Evolutionary conservation across 2,329 filamentous ascomycete genomes (phyloP), one percentile per base, ranked within the genome.

Genomic region (Fusarium sp.): DNA sequence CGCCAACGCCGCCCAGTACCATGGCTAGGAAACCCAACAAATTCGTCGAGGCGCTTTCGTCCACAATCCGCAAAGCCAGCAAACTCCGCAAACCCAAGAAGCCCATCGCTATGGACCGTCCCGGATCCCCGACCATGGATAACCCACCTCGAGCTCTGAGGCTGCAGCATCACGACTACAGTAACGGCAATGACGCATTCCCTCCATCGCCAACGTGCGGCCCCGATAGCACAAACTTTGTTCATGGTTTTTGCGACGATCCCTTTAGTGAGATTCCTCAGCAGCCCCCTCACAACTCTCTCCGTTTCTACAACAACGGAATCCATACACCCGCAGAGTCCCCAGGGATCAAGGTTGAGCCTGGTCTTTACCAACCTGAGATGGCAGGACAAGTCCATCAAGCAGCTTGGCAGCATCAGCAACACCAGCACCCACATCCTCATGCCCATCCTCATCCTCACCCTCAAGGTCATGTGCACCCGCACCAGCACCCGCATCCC

Each of bases 1-100:
- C 76, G 44, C 76, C 76, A 26, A 75, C 74, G 23, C 76, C 75
- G n/a, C 74, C 75, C 12, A 76, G 60, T 20, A 75, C 73, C 23
- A 67, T 54, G 19, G 62, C 57, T 26, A 75, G 76, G 51, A 79
- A 76, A 67, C 70, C 76, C 26, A 81, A 79, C 65, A 80, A 76
- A 63, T 77, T 82, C 52, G 77, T 81, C 63, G 77, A 81, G 48
- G 78, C 79, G 9, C 73, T 82, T 36, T 78, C 79, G 12, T 81
- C 80, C 32, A 81, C 79, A 6, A 73, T 81, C 44, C 76, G 77
- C 51, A 81, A 80, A 67, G 79, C 79, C 23, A 76, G 76, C 20
- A 77, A 74, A 38, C 65, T 80, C 50, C 74, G 77, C 53, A 77
- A 73, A 56, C 56, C 62, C 24, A 74, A 72, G 34, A 78, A 77